Evolutionary conservation across 495 filamentous ascomycete species (phyloP).

Genomic region (Xylaria venustula): DNA sequence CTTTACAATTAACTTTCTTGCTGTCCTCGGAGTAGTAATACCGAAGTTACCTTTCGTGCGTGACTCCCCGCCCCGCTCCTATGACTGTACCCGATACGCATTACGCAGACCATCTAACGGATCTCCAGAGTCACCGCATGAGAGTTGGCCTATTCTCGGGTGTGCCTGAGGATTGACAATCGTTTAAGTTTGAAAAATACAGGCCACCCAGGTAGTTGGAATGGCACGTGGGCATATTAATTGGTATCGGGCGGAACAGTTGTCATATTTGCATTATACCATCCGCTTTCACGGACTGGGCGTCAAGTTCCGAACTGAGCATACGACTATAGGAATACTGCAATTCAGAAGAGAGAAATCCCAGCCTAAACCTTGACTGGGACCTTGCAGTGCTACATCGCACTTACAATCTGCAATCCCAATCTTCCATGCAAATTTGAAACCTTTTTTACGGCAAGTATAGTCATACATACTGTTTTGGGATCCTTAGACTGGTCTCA

Average conservation of each 20-base stretch:
- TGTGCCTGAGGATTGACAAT: conserved; percentile 51
- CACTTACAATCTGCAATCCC: neutral
- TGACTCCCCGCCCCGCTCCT: conserved; percentile 13
- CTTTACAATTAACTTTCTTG: conserved; percentile 94
- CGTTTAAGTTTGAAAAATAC: neutral
- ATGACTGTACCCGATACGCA: conserved; percentile 1
- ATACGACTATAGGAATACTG: conserved; percentile 19
- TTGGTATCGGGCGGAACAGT: neutral
- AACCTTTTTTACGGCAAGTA: neutral
- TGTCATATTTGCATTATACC: conserved; percentile 6
- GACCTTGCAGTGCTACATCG: neutral
- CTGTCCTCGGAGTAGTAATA: conserved; percentile 86
- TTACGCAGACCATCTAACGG: conserved; percentile 13
- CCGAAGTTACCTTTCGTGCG: conserved; percentile 93
- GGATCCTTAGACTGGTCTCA: neutral
- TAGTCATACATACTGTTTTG: neutral
- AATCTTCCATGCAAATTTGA: too few relatives aligned
- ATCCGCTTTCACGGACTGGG: neutral
- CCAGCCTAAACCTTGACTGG: neutral
- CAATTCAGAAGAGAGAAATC: conserved; percentile 13
- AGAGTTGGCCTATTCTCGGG: conserved; percentile 65
- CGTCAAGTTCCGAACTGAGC: neutral
- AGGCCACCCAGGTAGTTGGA: neutral
- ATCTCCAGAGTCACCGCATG: conserved; percentile 66
- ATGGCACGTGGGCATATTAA: neutral